phyloP scores from a whole-genome alignment of 2,329 filamentous ascomycete genomes.

The Aspergillus costaricaensis region DNA sequence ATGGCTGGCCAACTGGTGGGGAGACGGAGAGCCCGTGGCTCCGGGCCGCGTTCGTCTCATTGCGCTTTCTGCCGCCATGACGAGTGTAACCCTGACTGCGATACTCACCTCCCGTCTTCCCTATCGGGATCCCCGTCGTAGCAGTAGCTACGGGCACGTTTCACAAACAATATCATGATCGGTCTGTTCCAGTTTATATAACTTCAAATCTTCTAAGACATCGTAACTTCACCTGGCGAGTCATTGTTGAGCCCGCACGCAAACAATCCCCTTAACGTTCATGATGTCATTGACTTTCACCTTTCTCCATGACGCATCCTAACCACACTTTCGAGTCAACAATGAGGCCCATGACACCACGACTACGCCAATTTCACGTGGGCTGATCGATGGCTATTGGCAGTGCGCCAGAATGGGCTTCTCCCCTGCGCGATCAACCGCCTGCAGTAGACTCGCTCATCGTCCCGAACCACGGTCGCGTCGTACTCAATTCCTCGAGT shows the following conservation, averaged over 20 bases:
- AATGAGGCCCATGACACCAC: constrained; percentile 21
- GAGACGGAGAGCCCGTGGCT: not conserved
- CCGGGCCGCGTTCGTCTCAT: not conserved
- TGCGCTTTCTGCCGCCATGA: not conserved
- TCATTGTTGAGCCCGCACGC: not conserved
- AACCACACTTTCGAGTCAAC: not conserved
- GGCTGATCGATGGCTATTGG: not conserved
- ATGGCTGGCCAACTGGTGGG: too few relatives aligned
- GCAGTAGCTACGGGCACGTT: not conserved
- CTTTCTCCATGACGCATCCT: constrained; percentile 6
- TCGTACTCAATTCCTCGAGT: constrained; percentile 4
- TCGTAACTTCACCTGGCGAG: not conserved
- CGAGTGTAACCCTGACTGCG: not conserved
- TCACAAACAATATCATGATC: not conserved
- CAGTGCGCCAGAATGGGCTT: not conserved
- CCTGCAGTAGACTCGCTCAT: constrained; percentile 1
- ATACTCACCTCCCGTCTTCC: not conserved
- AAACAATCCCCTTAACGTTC: not conserved
- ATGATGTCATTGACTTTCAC: constrained; percentile 14
- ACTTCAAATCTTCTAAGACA: not conserved
- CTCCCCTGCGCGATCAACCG: not conserved
- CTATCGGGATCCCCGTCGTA: not conserved
- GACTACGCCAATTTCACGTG: constrained; percentile 17
- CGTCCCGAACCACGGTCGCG: constrained; percentile 12
- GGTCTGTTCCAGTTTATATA: not conserved